A percentile compares a stretch with the other conserved stretches of the same genome.
phyloP scores from a whole-genome alignment of 768 basidiomycete species.

The Leccinum ochraceum region DNA sequence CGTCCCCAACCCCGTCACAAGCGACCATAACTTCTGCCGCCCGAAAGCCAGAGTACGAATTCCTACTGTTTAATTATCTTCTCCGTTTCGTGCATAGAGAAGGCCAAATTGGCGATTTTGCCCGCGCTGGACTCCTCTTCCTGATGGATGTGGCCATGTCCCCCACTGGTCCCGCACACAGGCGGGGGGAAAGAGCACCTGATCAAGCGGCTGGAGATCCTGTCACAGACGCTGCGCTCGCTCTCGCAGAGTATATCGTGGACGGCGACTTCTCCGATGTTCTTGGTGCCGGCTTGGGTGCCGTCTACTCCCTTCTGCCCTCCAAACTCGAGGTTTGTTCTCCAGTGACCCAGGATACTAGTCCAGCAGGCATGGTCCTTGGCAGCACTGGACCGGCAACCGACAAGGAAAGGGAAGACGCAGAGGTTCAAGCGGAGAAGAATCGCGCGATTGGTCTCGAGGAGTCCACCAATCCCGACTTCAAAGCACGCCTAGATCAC shows the following conservation, averaged over 20 bases:
- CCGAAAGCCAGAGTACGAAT: conserved; percentile 89
- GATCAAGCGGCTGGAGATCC: conserved; percentile 50
- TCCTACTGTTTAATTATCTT: conserved; percentile 93
- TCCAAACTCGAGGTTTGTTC: conserved; percentile 77
- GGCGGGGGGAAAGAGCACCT: conserved; percentile 36
- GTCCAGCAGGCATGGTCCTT: conserved; percentile 64
- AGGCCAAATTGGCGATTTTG: conserved; percentile 90
- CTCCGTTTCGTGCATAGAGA: conserved; percentile 94
- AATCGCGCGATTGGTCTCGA: conserved; percentile 69
- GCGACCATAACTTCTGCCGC: conserved; percentile 53
- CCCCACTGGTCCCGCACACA: conserved; percentile 55
- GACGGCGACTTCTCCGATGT: conserved; percentile 99
- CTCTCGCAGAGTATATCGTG: conserved; percentile 89
- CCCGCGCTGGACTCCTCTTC: conserved; percentile 89
- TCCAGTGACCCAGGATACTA: conserved; percentile 39
- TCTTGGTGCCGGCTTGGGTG: conserved; percentile 87
- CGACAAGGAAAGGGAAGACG: conserved; percentile 59
- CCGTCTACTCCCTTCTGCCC: conserved; percentile 90
- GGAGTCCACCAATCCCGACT: conserved; percentile 71
- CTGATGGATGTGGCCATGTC: conserved; percentile 96
- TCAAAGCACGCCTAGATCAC: conserved; percentile 79
- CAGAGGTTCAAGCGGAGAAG: conserved; percentile 50
- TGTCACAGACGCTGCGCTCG: conserved; percentile 80
- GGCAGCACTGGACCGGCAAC: conserved; percentile 60
- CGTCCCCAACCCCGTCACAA: conserved; percentile 66